These are phyloP conservation scores for Cercospora zeina DNA, from an alignment of 2,329 filamentous ascomycete genomes.

Conservation along the genomic window DNA sequence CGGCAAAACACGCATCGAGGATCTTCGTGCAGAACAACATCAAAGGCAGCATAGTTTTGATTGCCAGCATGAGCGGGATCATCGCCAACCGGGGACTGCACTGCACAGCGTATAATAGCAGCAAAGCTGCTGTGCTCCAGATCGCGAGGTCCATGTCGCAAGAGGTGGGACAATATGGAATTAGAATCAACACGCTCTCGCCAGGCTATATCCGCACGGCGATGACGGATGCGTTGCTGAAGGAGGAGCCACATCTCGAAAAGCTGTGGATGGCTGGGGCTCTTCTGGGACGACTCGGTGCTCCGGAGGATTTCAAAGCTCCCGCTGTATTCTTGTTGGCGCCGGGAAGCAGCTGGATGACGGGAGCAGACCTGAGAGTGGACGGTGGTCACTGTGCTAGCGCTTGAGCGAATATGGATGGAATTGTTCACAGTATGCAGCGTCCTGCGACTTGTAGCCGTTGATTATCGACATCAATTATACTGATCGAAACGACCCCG, in stretches of 20 bases:
- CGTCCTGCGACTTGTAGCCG: constrained; percentile 1
- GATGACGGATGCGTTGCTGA: constrained; percentile 41
- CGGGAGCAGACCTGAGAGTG: constrained; percentile 66
- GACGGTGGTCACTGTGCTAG: constrained; percentile 63
- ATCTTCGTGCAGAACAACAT: constrained; percentile 39
- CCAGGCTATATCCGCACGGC: constrained; percentile 43
- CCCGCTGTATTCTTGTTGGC: constrained; percentile 68
- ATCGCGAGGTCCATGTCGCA: constrained; percentile 55
- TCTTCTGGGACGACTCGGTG: constrained; percentile 56
- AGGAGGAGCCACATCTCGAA: constrained; percentile 53
- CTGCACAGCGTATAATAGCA: constrained; percentile 55
- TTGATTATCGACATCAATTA: neutral
- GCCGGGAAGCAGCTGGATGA: constrained; percentile 70
- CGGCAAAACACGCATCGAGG: constrained; percentile 39
- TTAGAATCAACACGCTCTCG: constrained; percentile 40
- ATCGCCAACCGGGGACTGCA: constrained; percentile 49
- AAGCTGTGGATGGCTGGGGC: constrained; percentile 57
- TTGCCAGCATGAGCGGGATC: constrained; percentile 44
- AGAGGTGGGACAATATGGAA: constrained; percentile 51
- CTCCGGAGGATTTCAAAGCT: constrained; percentile 61
- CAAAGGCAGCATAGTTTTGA: constrained; percentile 43
- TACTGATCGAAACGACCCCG: neutral
- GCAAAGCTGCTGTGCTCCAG: constrained; percentile 58
- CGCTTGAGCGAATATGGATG: constrained; percentile 19
- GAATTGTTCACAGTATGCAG: neutral